Percentiles rank a stretch among this genome's conserved stretches.
phyloP scores from a whole-genome alignment of 495 filamentous ascomycete genomes.

The Hypoxylon intermedium region DNA sequence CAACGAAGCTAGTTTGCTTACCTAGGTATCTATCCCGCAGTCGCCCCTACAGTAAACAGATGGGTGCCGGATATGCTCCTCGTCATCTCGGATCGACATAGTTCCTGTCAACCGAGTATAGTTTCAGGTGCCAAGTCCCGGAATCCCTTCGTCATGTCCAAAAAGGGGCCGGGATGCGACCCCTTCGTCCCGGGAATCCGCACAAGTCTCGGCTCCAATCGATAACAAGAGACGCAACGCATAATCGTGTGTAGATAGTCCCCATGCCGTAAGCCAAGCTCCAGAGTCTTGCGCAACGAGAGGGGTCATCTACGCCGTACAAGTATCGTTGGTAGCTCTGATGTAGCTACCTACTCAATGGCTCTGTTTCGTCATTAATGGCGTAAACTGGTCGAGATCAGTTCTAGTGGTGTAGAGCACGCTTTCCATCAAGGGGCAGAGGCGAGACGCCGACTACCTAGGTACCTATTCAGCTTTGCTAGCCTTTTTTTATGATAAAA shows the following conservation, averaged over 20 bases:
- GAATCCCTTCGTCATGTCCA: neutral
- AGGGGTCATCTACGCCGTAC: neutral
- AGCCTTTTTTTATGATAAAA: no score
- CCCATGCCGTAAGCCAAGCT: constrained; percentile 9
- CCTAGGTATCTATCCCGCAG: neutral
- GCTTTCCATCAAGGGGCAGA: constrained; percentile 3
- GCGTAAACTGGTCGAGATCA: neutral
- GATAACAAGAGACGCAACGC: constrained; percentile 4
- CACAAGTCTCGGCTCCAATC: neutral
- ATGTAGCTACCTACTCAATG: constrained; percentile 4
- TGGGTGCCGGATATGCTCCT: constrained; percentile 17
- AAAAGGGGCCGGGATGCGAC: constrained; percentile 9
- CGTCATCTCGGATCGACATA: constrained; percentile 41
- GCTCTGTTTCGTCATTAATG: constrained; percentile 13
- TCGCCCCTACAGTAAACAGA: neutral
- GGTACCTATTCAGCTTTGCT: constrained; percentile 29
- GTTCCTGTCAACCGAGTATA: constrained; percentile 28
- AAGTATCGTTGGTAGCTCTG: neutral
- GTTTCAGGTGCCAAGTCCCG: neutral
- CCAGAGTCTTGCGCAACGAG: neutral
- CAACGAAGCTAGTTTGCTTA: neutral
- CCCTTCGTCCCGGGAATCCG: constrained; percentile 1
- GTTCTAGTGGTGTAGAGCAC: constrained; percentile 8
- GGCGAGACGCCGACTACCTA: constrained; percentile 33
- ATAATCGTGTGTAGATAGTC: constrained; percentile 9